Evolutionary conservation across 495 filamentous ascomycete genomes (phyloP), one percentile per base, ranked within the genome.

Genomic region (Lindgomyces ingoldianus): DNA sequence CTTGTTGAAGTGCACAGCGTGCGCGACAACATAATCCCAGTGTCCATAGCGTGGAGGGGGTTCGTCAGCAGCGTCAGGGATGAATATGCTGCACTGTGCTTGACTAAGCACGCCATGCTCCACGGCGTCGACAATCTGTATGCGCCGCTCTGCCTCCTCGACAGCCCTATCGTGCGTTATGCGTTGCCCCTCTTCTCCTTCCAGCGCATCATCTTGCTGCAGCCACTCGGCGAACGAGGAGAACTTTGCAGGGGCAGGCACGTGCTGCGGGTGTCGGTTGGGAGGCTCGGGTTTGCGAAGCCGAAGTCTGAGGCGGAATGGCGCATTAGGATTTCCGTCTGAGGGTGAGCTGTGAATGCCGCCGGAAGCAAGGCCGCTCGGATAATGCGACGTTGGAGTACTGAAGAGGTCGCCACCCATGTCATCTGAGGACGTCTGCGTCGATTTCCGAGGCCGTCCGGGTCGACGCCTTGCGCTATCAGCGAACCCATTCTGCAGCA

Each of bases 21-120:
- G 91, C 14, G 87, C 85, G 44, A 90, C 82, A 8, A 98, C 80
- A 70, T 96, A 89, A 70, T 97, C 92, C 59, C 84, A 82, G 70
- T 96, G 93, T 16, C 87, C 86, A 77, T 90, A 96, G 56, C 90
- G 91, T 59, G 82, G 84, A 4, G 86, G 82, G 1, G 89, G 90
- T 57, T 88, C 85, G 42, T 84, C 80, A 64, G 91, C 88, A 46
- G 85, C 81, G 60, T 96, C 91, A 0, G 88, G 87, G n/a, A 84
- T 79, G 70, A 88, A 96, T 27, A 89, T 78, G 2, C 86, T 89
- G 72, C 89, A 94, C 19, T 82, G 81, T 50, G 86, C 86, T 39
- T 79, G 73, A 62, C 87, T 90, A 26, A 98, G 80, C 8, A 90
- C 69, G 0, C 95, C 90, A 90, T 25, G 84, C 70, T 89, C 79